Evolutionary conservation across 441 rosid genomes (phyloP).

Genomic region (Heliophila coronopifolia): DNA sequence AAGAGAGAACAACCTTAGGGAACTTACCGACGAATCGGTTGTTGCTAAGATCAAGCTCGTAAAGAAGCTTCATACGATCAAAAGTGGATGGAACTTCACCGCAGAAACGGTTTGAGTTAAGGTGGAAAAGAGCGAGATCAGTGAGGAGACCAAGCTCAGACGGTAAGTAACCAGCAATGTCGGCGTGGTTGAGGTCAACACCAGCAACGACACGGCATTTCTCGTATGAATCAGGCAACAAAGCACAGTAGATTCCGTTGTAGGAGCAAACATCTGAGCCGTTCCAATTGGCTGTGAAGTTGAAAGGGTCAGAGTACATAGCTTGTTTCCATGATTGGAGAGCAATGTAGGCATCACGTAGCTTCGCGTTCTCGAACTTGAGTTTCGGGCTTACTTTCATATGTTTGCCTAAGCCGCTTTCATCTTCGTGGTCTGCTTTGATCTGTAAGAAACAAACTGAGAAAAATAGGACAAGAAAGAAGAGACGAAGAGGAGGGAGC

Average conservation of each 20-base stretch:
- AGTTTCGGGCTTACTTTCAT: constrained; percentile 41
- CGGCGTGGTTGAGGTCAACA: constrained; percentile 69
- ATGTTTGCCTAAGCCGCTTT: constrained; percentile 18
- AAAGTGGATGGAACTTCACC: constrained; percentile 61
- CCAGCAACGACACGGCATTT: constrained; percentile 64
- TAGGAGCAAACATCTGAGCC: constrained; percentile 66
- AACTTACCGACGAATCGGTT: constrained; percentile 70
- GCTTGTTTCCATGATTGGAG: constrained; percentile 79
- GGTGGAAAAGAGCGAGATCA: constrained; percentile 52
- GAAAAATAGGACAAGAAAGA: constrained; percentile 29
- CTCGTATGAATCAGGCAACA: constrained; percentile 48
- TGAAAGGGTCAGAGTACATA: constrained; percentile 60
- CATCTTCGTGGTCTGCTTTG: constrained; percentile 15
- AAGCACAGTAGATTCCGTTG: constrained; percentile 66
- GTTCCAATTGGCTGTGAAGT: constrained; percentile 54
- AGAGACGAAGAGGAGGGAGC: constrained; percentile 24
- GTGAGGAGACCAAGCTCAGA: constrained; percentile 59
- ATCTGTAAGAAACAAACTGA: constrained; percentile 26
- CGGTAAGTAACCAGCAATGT: constrained; percentile 74
- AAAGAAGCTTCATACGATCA: constrained; percentile 47
- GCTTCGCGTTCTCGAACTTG: constrained; percentile 44
- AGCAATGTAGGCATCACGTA: constrained; percentile 61
- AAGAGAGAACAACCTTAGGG: constrained; percentile 38
- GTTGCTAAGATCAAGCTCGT: constrained; percentile 70
- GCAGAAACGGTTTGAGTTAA: constrained; percentile 73